Evolutionary conservation across 495 filamentous ascomycete genomes (phyloP).

Genomic region (Penicillium coprophilum): DNA sequence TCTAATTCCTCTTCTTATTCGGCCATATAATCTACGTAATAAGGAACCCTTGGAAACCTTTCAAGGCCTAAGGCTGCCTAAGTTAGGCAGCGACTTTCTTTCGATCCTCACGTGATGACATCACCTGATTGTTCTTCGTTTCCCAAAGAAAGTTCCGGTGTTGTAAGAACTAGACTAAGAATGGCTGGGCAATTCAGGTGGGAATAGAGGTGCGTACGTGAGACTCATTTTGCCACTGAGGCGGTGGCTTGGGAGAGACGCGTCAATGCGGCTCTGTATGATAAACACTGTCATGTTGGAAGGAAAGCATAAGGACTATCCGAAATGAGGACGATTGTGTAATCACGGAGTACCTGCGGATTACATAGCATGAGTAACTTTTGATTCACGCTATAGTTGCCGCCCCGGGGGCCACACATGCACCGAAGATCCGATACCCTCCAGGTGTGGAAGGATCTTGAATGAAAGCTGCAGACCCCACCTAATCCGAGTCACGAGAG

Average conservation of each 20-base stretch:
- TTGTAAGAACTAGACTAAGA: neutral
- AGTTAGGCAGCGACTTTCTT: constrained; percentile 6
- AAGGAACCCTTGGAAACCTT: neutral
- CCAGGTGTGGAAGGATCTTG: neutral
- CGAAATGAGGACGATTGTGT: too few species aligned
- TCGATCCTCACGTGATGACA: neutral
- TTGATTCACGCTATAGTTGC: neutral
- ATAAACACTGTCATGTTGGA: neutral
- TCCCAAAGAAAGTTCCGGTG: too few species aligned
- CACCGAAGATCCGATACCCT: constrained; percentile 4
- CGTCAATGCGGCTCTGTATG: constrained; percentile 1
- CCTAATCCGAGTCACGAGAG: constrained; percentile 8
- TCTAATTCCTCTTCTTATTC: neutral
- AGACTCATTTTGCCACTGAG: neutral
- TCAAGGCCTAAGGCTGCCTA: neutral
- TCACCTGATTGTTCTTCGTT: too few species aligned
- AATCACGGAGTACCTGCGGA: neutral
- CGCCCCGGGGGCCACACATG: neutral
- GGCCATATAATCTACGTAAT: neutral
- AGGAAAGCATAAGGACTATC: neutral
- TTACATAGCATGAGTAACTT: neutral
- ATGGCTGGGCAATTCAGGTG: neutral
- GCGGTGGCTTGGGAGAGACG: constrained; percentile 1
- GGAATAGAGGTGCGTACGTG: neutral
- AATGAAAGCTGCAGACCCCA: neutral